A percentile compares a stretch with the other conserved stretches of the same genome.
phyloP scores from a whole-genome alignment of 306 rosid species.

The Neltuma alba region DNA sequence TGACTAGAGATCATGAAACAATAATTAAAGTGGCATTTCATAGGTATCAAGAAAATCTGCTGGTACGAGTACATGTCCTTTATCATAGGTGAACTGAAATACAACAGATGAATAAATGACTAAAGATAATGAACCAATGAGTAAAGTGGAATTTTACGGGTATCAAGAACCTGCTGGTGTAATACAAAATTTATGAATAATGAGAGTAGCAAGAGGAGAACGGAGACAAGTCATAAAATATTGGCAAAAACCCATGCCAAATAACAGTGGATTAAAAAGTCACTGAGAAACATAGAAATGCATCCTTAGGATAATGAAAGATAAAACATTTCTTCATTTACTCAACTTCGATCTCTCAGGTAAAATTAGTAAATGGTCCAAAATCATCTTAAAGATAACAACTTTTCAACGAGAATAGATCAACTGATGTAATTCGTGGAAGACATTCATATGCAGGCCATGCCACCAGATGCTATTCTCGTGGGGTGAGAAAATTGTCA shows the following conservation, averaged over 20 bases:
- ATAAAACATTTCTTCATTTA: background rate
- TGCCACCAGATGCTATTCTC: background rate
- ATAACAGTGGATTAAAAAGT: background rate
- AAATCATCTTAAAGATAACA: background rate
- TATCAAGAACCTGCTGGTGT: background rate
- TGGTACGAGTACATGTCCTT: no score
- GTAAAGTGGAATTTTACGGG: background rate
- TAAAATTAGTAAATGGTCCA: background rate
- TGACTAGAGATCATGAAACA: no score
- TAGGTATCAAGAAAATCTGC: background rate
- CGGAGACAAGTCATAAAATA: background rate
- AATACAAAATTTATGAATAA: background rate
- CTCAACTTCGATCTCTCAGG: background rate
- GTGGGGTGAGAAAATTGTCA: background rate
- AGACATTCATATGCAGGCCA: background rate
- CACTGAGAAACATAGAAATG: background rate
- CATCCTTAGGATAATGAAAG: background rate
- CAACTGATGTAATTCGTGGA: background rate
- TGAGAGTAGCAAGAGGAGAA: background rate
- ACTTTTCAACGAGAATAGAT: background rate
- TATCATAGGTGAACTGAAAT: constrained; percentile 82
- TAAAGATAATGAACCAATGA: background rate
- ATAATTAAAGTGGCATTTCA: background rate
- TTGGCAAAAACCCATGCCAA: background rate
- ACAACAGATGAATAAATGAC: constrained; percentile 35